Percentiles rank a stretch among this genome's conserved stretches.
phyloP scores from a whole-genome alignment of 2,329 filamentous ascomycete genomes.

The Pseudogymnoascus sp. region DNA sequence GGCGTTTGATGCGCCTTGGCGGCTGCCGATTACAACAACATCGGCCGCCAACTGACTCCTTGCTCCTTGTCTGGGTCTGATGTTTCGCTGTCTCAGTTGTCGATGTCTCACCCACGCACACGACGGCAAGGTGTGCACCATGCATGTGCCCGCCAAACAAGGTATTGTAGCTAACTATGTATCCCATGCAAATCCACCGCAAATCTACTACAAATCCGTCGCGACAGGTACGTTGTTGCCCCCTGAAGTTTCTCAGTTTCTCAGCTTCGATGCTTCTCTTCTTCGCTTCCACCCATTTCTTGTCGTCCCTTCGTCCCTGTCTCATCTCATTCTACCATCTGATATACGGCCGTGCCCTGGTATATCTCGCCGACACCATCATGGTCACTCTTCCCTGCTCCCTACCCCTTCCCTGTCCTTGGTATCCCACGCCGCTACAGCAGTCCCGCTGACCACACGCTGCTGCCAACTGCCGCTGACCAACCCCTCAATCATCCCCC shows the following conservation, averaged over 20 bases:
- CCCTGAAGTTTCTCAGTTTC: not conserved
- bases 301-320: not conserved
- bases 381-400: not conserved
- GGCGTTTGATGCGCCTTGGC: slow-evolving; percentile 2
- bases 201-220: not conserved
- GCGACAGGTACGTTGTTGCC: not conserved
- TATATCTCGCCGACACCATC: not conserved
- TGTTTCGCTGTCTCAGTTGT: not conserved
- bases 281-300: not conserved
- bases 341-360: slow-evolving; percentile 4
- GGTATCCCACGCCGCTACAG: not conserved
- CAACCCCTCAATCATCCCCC: not conserved
- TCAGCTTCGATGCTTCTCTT: not conserved
- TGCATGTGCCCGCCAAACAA: slow-evolving; percentile 5
- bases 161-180: slow-evolving; percentile 1
- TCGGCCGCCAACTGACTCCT: not conserved
- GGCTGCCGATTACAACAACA: not conserved
- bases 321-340: slow-evolving; percentile 6
- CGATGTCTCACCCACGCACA: not conserved
- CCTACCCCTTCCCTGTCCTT: not conserved
- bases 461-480: not conserved
- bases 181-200: slow-evolving; percentile 2
- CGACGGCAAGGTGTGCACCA: not conserved
- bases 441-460: not conserved
- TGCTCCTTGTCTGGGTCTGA: not conserved